Evolutionary conservation across 2,329 filamentous ascomycete species (phyloP).

Genomic region (Coniochaeta pulveracea): DNA sequence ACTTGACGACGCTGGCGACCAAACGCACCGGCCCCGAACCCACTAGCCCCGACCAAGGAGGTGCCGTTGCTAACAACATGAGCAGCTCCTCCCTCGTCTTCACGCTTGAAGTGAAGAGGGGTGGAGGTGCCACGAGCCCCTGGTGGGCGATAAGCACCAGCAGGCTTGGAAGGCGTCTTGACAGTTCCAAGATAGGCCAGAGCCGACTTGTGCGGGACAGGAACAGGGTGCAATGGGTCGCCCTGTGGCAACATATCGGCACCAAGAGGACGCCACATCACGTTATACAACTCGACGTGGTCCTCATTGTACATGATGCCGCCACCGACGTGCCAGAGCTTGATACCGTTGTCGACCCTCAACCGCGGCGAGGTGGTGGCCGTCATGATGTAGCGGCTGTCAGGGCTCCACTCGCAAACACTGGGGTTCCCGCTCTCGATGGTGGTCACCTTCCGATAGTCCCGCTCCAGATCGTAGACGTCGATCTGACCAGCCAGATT

Average conservation of each 20-base stretch:
- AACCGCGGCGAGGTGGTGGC: conserved; percentile 94
- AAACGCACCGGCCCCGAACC: too few species aligned
- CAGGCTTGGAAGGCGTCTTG: conserved; percentile 93
- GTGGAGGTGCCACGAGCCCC: conserved; percentile 83
- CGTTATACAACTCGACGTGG: conserved; percentile 87
- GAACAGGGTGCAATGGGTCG: conserved; percentile 64
- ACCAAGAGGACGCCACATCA: conserved; percentile 72
- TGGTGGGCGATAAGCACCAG: conserved; percentile 91
- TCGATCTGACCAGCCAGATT: conserved; percentile 97
- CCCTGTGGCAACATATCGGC: conserved; percentile 45
- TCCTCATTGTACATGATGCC: conserved; percentile 91
- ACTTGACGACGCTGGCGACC: conserved; percentile 64
- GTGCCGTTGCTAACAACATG: conserved; percentile 72
- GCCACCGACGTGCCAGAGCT: conserved; percentile 87
- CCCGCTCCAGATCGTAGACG: conserved; percentile 90
- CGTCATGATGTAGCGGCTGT: conserved; percentile 90
- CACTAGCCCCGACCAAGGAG: conserved; percentile 59
- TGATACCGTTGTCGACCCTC: conserved; percentile 91
- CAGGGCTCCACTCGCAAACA: conserved; percentile 94
- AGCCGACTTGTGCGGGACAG: conserved; percentile 73
- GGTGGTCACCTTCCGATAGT: conserved; percentile 83
- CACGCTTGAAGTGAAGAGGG: conserved; percentile 90
- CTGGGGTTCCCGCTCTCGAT: conserved; percentile 94
- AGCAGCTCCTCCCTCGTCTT: conserved; percentile 86
- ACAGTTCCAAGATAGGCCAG: conserved; percentile 69